phyloP scores from a whole-genome alignment of 192 early-diverging fungal genomes.

The Phycomyces blakesleeanus region DNA sequence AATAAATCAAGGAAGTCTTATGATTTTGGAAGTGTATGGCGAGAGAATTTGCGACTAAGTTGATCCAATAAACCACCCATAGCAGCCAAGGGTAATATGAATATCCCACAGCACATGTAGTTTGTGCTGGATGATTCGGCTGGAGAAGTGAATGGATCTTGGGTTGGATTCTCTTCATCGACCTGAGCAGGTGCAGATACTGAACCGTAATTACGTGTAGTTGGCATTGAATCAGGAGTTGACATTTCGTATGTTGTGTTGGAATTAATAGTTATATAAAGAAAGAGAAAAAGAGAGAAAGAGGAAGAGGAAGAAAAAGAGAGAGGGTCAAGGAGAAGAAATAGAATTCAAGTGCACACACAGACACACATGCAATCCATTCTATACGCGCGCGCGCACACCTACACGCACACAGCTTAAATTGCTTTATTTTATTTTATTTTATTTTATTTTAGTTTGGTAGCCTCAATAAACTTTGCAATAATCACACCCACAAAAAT shows the following conservation, averaged over 20 bases:
- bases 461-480: no score
- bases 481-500: no score
- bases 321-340: no score
- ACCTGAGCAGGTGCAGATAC: no score
- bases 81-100: constrained; percentile 24
- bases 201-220: not conserved
- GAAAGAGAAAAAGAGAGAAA: not conserved
- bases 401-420: no score
- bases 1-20: not conserved
- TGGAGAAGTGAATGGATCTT: constrained; percentile 32
- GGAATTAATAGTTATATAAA: not conserved
- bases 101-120: constrained; percentile 22
- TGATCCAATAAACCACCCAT: constrained; percentile 29
- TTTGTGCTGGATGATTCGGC: constrained; percentile 25
- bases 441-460: no score
- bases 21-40: not conserved
- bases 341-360: not conserved
- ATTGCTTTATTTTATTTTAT: no score
- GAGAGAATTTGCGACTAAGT: constrained; percentile 18
- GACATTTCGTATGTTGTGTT: no score
- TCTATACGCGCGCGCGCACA: no score
- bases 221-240: not conserved
- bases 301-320: not conserved
- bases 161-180: constrained; percentile 23
- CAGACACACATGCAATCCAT: not conserved